Evolutionary conservation across 2,329 filamentous ascomycete species (phyloP).

Genomic region (Aspergillus unguis): DNA sequence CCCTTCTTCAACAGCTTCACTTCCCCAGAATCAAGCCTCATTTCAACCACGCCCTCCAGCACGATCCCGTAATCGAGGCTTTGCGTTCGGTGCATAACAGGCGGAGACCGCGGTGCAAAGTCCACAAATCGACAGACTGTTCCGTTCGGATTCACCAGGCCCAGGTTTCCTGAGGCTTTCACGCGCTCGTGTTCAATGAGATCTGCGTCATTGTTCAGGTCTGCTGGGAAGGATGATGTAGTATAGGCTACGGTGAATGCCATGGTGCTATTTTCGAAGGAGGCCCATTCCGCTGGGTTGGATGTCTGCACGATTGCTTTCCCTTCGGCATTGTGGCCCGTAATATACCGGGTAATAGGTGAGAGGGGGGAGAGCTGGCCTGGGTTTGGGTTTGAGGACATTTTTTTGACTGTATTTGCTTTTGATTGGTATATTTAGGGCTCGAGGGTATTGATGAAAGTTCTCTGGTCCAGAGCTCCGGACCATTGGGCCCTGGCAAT

Average conservation of each 20-base stretch:
- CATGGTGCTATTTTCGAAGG: conserved; percentile 29
- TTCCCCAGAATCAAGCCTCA: conserved; percentile 53
- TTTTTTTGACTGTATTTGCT: neutral
- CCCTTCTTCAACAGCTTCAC: conserved; percentile 47
- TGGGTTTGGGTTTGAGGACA: conserved; percentile 8
- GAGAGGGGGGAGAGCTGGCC: conserved; percentile 26
- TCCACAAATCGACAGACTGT: conserved; percentile 49
- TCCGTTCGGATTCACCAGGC: conserved; percentile 39
- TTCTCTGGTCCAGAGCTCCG: too few relatives aligned
- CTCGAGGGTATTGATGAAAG: neutral
- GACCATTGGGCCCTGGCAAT: too few relatives aligned
- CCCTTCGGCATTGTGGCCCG: conserved; percentile 35
- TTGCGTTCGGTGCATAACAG: conserved; percentile 53
- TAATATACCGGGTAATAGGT: conserved; percentile 34
- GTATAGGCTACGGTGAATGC: conserved; percentile 43
- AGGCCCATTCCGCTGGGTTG: conserved; percentile 26
- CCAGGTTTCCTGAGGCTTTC: conserved; percentile 25
- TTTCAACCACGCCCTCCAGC: conserved; percentile 53
- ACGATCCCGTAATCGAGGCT: conserved; percentile 56
- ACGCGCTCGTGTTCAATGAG: conserved; percentile 31
- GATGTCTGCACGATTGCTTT: conserved; percentile 38
- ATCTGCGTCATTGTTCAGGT: conserved; percentile 37
- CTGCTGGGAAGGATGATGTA: conserved; percentile 35
- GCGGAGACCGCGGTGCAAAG: conserved; percentile 44
- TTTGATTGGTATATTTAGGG: neutral